Evolutionary conservation across 805 yeast genomes (phyloP), one percentile per base, ranked within the genome.

Genomic region (Lipomyces sp.): DNA sequence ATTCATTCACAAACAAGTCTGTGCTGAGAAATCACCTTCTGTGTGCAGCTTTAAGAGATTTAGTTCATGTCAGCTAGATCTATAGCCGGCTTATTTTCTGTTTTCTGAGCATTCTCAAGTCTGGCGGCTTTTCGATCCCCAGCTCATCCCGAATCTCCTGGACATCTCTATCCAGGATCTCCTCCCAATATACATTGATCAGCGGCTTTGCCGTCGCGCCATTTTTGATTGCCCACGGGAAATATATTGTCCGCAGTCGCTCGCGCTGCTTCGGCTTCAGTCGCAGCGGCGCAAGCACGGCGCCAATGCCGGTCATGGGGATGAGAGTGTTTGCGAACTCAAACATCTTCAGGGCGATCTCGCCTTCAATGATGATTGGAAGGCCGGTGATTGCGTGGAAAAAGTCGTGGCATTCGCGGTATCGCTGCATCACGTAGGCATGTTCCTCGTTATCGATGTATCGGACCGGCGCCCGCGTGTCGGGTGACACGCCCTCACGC

Each of bases 341-440:
- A 60, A 93, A 81, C 41, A 54, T 54, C 68, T 93, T 93, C 18
- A 93, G 84, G 0, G 96, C 88, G 46, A 93, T 54, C 65, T 93
- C 98, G n/a, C 98, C 98, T 64, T 93, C 98, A 58, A 93, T 79
- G 39, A 86, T 83, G 41, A 90, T 86, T 0, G 98, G 98, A 44
- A 87, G 74, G 14, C 95, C 91, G 0, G 95, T 84, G 26, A 93
- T 75, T 0, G 98, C 86, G 65, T 93, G 98, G 65, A 89, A 91
- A 63, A 93, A 93, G 65, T 93, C 98, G 64, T 93, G 98, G 65
- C 96, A 90, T 66, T 93, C 98, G 46, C 98, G 78, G 66, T 91
- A 93, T 61, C 98, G 73, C 66, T 88, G 95, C 73, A 82, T 88
- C n/a, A 91, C 84, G 64, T 84, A 93, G 0, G 96, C 96, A 59